phyloP scores from a whole-genome alignment of 2,329 filamentous ascomycete genomes.

The Eutypa lata region DNA sequence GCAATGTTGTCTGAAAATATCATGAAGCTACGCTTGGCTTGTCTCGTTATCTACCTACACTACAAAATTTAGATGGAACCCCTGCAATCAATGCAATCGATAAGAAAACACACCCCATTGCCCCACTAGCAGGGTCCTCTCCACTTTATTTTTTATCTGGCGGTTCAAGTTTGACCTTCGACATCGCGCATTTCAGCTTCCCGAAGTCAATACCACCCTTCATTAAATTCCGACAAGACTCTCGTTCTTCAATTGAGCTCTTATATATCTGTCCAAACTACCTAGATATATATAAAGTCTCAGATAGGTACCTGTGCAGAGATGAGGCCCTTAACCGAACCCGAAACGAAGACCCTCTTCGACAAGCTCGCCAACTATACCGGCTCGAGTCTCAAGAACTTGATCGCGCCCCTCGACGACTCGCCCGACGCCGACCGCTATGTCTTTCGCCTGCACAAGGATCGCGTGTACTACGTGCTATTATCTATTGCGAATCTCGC shows the following conservation, averaged over 20 bases:
- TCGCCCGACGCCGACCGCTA: constrained; percentile 70
- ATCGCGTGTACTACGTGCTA: constrained; percentile 76
- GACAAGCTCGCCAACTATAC: constrained; percentile 93
- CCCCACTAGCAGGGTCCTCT: background rate
- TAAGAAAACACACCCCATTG: background rate
- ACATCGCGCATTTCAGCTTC: too few species aligned
- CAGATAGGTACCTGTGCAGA: constrained; percentile 22
- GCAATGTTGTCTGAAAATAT: too few species aligned
- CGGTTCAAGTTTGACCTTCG: background rate
- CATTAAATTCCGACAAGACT: too few species aligned
- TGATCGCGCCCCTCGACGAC: constrained; percentile 72
- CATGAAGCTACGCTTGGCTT: too few species aligned
- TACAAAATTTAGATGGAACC: constrained; percentile 4
- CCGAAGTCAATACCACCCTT: too few species aligned
- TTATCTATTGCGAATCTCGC: constrained; percentile 89
- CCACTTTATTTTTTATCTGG: constrained; percentile 1
- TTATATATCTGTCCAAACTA: too few species aligned
- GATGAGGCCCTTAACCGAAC: constrained; percentile 81
- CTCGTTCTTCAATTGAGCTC: too few species aligned
- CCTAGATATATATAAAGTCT: too few species aligned
- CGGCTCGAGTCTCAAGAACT: constrained; percentile 77
- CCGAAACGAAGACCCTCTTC: constrained; percentile 79
- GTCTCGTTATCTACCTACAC: background rate
- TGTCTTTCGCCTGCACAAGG: constrained; percentile 80
- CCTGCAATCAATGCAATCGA: constrained; percentile 7